A percentile compares a stretch with the other conserved stretches of the same genome.
Conservation (phyloP, 768 basidiomycete species). For the Lentinula guzmanii region DNA sequence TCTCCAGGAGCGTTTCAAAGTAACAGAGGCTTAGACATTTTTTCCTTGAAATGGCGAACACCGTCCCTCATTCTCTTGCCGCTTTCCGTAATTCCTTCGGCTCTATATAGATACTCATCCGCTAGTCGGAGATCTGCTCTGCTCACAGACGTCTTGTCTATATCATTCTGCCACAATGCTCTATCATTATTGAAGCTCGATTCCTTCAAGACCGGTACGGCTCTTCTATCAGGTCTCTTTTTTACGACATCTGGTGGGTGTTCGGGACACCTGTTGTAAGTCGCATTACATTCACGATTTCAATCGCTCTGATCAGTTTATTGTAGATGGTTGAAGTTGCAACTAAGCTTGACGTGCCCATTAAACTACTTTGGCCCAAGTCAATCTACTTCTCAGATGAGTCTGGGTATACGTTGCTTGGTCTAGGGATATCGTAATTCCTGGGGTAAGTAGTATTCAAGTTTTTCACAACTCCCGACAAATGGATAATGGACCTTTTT, state of each 20-base stretch:
- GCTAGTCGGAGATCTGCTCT: slow-evolving; percentile 53
- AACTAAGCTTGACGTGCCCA: slow-evolving; percentile 82
- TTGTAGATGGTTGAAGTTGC: slow-evolving; percentile 90
- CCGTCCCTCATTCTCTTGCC: slow-evolving; percentile 54
- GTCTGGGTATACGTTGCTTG: slow-evolving; percentile 81
- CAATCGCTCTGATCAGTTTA: slow-evolving; percentile 1
- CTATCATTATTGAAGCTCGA: slow-evolving; percentile 79
- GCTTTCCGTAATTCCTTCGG: slow-evolving; percentile 57
- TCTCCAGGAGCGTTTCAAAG: neutral
- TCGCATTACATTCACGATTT: slow-evolving; percentile 8
- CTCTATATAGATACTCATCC: slow-evolving; percentile 49
- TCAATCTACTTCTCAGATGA: slow-evolving; percentile 41
- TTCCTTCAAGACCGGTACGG: slow-evolving; percentile 81
- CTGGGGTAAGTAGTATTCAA: slow-evolving; percentile 22
- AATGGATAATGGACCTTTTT: slow-evolving; percentile 8
- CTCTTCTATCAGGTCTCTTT: slow-evolving; percentile 81
- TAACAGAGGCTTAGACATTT: slow-evolving; percentile 11
- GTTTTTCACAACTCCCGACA: neutral
- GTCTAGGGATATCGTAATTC: slow-evolving; percentile 77
- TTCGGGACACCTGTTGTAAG: slow-evolving; percentile 82
- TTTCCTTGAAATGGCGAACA: slow-evolving; percentile 45
- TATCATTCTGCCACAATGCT: slow-evolving; percentile 81
- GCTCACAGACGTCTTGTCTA: slow-evolving; percentile 66
- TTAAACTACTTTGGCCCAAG: slow-evolving; percentile 88
- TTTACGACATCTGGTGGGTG: slow-evolving; percentile 96